Evolutionary conservation across 371 early-diverging fungal genomes (phyloP).

Genomic region (Haplosporangium sp.): DNA sequence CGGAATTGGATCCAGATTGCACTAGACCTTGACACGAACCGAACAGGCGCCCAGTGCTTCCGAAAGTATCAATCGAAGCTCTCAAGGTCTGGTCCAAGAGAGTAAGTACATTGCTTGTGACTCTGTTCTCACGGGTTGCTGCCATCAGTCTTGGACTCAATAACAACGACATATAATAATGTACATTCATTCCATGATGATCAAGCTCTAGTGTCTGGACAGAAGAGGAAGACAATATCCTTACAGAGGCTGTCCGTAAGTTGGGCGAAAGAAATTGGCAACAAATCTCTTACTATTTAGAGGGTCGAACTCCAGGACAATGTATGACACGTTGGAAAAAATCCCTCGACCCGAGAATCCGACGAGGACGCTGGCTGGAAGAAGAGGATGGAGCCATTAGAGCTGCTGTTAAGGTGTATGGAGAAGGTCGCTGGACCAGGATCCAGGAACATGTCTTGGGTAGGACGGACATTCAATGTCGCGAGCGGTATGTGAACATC

Average conservation of each 20-base stretch:
- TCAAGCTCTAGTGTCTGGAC: constrained; percentile 62
- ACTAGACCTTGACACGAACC: constrained; percentile 66
- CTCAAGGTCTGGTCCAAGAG: constrained; percentile 56
- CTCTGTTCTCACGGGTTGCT: neutral
- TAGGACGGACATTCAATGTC: constrained; percentile 89
- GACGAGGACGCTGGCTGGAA: constrained; percentile 76
- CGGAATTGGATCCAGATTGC: constrained; percentile 77
- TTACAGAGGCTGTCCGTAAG: constrained; percentile 67
- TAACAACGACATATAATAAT: neutral
- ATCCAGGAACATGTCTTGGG: constrained; percentile 77
- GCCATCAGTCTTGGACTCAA: neutral
- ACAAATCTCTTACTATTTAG: constrained; percentile 73
- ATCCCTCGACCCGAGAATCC: constrained; percentile 78
- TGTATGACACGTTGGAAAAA: constrained; percentile 88
- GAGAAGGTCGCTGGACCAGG: constrained; percentile 80
- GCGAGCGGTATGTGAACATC: constrained; percentile 86
- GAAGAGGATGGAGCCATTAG: constrained; percentile 81
- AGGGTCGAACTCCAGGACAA: constrained; percentile 80
- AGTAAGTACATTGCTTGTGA: constrained; percentile 37
- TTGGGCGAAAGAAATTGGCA: constrained; percentile 78
- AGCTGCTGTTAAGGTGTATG: constrained; percentile 74
- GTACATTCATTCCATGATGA: constrained; percentile 6
- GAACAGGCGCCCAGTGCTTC: constrained; percentile 87
- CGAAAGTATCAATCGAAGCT: constrained; percentile 66
- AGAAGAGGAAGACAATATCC: constrained; percentile 67